Conservation (phyloP, 441 rosid species). For the Pelargonium australe region DNA sequence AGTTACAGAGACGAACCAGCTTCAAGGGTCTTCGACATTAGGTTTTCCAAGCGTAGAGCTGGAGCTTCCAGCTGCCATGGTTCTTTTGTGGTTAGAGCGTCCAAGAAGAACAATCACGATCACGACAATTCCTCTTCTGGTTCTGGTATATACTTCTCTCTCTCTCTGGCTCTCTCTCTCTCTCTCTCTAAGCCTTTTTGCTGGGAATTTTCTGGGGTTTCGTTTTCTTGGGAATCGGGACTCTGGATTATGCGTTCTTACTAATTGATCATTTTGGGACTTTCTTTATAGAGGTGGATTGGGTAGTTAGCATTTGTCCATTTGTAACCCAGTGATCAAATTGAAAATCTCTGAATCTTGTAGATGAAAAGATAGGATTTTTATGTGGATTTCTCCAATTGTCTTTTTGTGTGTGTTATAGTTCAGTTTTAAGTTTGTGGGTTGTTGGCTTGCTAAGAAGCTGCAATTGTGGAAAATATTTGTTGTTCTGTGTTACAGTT, state of each 20-base stretch:
- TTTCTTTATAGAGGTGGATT: background rate
- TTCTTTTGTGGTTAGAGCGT: constrained; percentile 44
- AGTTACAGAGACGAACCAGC: constrained; percentile 23
- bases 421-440: background rate
- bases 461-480: background rate
- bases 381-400: constrained; percentile 2
- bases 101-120: constrained; percentile 48
- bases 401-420: background rate
- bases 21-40: constrained; percentile 33
- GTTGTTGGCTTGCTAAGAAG: background rate
- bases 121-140: constrained; percentile 41
- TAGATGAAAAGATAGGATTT: background rate
- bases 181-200: background rate
- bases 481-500: background rate
- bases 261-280: constrained; percentile 7
- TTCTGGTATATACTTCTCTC: constrained; percentile 32
- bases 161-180: background rate
- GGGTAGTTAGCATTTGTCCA: background rate
- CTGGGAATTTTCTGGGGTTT: constrained; percentile 3
- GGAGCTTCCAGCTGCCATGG: constrained; percentile 28
- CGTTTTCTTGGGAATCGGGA: background rate
- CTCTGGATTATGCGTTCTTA: background rate
- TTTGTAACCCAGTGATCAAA: background rate
- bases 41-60: constrained; percentile 25
- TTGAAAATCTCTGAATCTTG: background rate